Base-by-base conservation (phyloP, 495 filamentous ascomycete species). In the Aspergillus homomorphus region DNA sequence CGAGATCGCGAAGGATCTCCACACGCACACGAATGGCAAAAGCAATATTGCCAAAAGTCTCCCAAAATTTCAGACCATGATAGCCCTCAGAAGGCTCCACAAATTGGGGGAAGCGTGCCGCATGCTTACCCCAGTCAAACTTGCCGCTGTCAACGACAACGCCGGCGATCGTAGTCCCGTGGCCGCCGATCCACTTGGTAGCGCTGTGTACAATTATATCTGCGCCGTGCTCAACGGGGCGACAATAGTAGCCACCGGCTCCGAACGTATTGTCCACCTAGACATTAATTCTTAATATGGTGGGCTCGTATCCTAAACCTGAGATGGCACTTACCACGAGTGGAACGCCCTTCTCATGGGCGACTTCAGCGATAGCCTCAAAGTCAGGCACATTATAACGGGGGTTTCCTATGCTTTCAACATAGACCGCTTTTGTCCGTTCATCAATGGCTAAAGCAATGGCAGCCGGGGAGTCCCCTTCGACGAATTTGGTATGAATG, bases 121-220 rank as follows among this genome's bases (percentile, higher is more conserved):
- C 90, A 65, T 96, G 72, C 77, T 89, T 88, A 55, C 92, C 92
- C 94, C 94, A 98, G 80, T 97, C 89, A 71, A 98, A 98, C 66
- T 92, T 96, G 54, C 94, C 94, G 54, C 88, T 86, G 77, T 98
- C 94, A 49, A 98, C 77, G 15, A 98, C 82, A 19, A 97, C 82
- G 44, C 95, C 94, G 24, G 82, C 94, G 62, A 98, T 91, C 7
- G 95, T 98, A 26, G 95, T 98, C 45, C 94, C 94, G 71, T 98
- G 94, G 33, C 94, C 94, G 42, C 94, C 94, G 52, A 98, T 98
- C 94, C 94, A 98, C 73, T 98, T 98, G 19, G 94, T 98, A 12
- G 94, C 93, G 30, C 88, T 92, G 78, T 97, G 92, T 10, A 98
- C 91, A 46, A 98, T 84, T 56, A 98, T 96, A 65, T 98, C 94